Evolutionary conservation across 2,329 filamentous ascomycete genomes (phyloP), one percentile per base, ranked within the genome.

Genomic region (Cytospora leucostoma): DNA sequence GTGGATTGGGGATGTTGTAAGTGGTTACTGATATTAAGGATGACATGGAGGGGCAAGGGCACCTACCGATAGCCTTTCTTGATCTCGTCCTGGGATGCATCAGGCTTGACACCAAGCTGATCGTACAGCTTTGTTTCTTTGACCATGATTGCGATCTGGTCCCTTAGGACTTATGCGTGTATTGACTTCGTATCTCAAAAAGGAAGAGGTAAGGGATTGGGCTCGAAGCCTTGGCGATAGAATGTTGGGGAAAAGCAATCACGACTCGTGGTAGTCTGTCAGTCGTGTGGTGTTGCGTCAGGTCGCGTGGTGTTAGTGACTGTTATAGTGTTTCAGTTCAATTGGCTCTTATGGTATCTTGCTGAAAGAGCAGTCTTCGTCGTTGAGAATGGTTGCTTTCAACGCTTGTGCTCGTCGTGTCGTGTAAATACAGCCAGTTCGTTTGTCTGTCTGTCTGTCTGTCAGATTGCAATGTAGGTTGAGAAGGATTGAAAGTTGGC

Each of bases 111-210:
- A 74, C 84, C 82, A 71, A 99, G 83, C 67, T 87, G 84, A 77
- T 98, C 92, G 82, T 99, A 99, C 67, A 98, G 88, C 79, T 96
- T 97, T 59, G 91, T 95, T 82, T 98, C 94, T 72, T 92, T 90
- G 70, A 96, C 92, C 94, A 98, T 97, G 69, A 70, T 86, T 77
- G 70, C 54, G 17, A 27, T 60, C 12, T 56, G 49, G 38, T 34
- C 17, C 44, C 17, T 13, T 59, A 35, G 4, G 12, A 11, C 15
- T 44, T 53, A 38, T 54, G 21, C 19, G 13, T 17, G 33, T 17
- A 7, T 61, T 5, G 32, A 7, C 8, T 47, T 21, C n/a, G 52
- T 12, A 5, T 11, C 15, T 56, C 32, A 47, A 21, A 38, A 40
- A n/a, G 32, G 47, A 34, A 40, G 17, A 34, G 35, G 50, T 50